Percentiles rank a stretch among this genome's conserved stretches.
phyloP scores from a whole-genome alignment of 2,329 filamentous ascomycete species.

The Plectosphaerella cucumerina region DNA sequence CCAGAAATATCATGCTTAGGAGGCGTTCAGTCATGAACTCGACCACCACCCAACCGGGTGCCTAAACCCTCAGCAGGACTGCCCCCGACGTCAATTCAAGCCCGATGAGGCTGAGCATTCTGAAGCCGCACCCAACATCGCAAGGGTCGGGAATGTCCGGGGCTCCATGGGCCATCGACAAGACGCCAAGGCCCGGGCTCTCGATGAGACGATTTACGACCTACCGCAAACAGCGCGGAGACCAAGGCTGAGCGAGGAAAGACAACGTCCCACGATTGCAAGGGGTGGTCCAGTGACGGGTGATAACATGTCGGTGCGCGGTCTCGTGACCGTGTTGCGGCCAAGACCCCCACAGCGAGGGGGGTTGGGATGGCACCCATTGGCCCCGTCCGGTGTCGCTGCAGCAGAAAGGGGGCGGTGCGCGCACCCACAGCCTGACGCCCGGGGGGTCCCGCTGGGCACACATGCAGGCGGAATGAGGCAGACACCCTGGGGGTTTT shows the following conservation, averaged over 20 bases:
- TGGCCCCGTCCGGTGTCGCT: too few species aligned
- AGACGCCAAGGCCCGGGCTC: background rate
- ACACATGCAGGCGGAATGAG: conserved; percentile 11
- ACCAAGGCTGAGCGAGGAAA: background rate
- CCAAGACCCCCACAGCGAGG: background rate
- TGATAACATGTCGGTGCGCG: background rate
- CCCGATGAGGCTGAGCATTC: background rate
- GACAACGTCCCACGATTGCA: background rate
- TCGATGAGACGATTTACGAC: background rate
- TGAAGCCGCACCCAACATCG: background rate
- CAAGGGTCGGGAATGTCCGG: background rate
- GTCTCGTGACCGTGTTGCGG: background rate
- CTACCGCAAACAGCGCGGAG: background rate
- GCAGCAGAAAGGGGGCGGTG: background rate
- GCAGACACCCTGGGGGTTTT: background rate
- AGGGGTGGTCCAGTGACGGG: background rate
- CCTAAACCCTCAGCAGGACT: too few species aligned
- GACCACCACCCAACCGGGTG: too few species aligned
- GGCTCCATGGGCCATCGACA: too few species aligned
- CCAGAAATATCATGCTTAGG: too few species aligned
- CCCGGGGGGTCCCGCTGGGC: conserved; percentile 11
- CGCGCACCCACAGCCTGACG: background rate
- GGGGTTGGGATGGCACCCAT: background rate
- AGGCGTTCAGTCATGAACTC: too few species aligned
- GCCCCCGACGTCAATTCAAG: background rate